A percentile compares a stretch with the other conserved stretches of the same genome.
Evolutionary conservation across 306 rosid species (phyloP).

Genomic region (Calophaca sinica): DNA sequence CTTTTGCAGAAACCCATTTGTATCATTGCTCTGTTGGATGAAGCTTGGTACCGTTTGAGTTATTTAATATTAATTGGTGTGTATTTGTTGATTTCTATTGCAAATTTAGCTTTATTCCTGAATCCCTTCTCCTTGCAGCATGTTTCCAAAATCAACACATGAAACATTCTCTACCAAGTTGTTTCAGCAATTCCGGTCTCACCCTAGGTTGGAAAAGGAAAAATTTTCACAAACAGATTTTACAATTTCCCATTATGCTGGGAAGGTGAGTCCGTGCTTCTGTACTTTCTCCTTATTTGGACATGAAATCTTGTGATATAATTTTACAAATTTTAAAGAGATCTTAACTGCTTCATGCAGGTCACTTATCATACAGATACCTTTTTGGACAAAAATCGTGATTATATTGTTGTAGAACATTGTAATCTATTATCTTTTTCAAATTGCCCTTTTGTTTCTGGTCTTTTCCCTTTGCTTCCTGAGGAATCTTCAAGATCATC

Average conservation of each 20-base stretch:
- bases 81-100: conserved; percentile 45
- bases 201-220: conserved; percentile 81
- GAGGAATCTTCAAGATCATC: conserved; percentile 96
- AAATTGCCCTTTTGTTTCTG: conserved; percentile 77
- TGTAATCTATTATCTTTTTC: conserved; percentile 89
- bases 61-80: conserved; percentile 62
- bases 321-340: conserved; percentile 29
- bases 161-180: conserved; percentile 92
- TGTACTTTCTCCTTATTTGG: conserved; percentile 37
- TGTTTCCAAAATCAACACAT: conserved; percentile 96
- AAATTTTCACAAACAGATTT: conserved; percentile 97
- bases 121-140: conserved; percentile 69
- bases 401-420: conserved; percentile 94
- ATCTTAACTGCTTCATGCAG: conserved; percentile 53
- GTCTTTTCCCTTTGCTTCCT: conserved; percentile 69
- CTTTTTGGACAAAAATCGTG: conserved; percentile 95
- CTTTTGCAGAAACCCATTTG: conserved; percentile 96
- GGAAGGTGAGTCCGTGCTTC: conserved; percentile 69
- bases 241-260: conserved; percentile 93
- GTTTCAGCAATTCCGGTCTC: conserved; percentile 79
- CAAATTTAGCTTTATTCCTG: conserved; percentile 54
- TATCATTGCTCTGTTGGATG: conserved; percentile 87
- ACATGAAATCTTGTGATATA: conserved; percentile 14
- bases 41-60: conserved; percentile 88
- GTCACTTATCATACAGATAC: conserved; percentile 92